Base-by-base conservation (phyloP, 805 yeast species). In the Sporopachydermia quercuum region DNA sequence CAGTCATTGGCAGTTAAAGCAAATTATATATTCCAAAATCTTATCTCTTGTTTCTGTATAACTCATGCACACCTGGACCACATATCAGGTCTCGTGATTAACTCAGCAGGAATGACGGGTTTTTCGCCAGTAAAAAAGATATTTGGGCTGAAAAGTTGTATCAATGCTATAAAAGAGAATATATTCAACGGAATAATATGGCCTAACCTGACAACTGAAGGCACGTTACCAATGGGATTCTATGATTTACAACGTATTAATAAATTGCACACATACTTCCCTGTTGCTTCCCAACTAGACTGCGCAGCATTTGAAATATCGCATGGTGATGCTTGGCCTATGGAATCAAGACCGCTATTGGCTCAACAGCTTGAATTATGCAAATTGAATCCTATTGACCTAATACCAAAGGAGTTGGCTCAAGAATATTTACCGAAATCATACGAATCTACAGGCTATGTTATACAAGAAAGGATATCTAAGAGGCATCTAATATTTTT, bases 51-150 rank as follows among this genome's bases (percentile, higher is more conserved):
- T 11, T 44, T 58, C 14, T 57, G 58, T 37, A 68, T 86, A 18
- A 73, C 95, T 1, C 96, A 86, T 56, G 73, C 89, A 0, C 96
- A 86, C 56, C 52, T 86, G 39, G 96, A 86, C 55, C 96, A 86
- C 54, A 64, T 84, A 11, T 53, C 70, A 5, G 82, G 79, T 0
- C 52, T 86, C 37, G 72, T 78, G 0, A 58, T 86, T 39, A 85
- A 85, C 51, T 72, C 87, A 2, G 83, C 94, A 0, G 64, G 68
- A 13, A 65, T 71, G 46, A 43, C 52, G 5, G 37, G 43, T 15
- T 39, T 45, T 8, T 45, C 51, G 4, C 55, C 58, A 23, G 30
- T 23, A 1, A 77, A 71, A 49, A 48, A 50, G 3, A 52, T 84
- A 3, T 70, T 63, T 45, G 94, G 85, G 0, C 56, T 75, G 2